These are phyloP conservation scores for Hordeum vulgare DNA, from an alignment of 176 grass and related monocot species.

Conservation along the genomic window DNA sequence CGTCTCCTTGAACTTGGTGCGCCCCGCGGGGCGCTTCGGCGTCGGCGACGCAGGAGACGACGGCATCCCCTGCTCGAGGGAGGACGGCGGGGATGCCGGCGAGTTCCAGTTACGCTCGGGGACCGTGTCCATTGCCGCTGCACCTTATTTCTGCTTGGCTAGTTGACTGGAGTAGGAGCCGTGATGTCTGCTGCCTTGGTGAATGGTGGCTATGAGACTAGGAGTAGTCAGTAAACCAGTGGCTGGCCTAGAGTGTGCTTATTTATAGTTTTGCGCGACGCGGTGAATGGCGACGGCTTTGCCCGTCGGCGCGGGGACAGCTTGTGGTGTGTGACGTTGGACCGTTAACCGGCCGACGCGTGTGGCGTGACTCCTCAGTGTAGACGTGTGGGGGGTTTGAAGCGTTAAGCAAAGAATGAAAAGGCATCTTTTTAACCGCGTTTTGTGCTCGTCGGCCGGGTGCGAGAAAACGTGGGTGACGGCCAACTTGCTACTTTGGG, in stretches of 20 bases:
- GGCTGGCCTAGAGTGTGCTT: background rate
- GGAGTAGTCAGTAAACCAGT: background rate
- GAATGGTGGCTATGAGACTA: background rate
- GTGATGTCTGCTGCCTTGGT: background rate
- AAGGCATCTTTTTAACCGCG: background rate
- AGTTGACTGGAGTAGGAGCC: background rate
- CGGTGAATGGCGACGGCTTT: background rate
- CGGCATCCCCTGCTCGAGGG: background rate
- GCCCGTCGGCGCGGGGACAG: conserved; percentile 6
- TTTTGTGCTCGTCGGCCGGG: background rate
- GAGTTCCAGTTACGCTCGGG: background rate
- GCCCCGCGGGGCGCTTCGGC: conserved; percentile 59
- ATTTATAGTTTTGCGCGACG: background rate
- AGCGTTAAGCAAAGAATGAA: background rate
- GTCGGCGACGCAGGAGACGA: background rate
- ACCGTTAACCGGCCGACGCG: background rate
- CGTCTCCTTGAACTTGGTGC: conserved; percentile 87
- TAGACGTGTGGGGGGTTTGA: background rate
- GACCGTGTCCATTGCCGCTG: conserved; percentile 16
- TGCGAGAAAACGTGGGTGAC: background rate
- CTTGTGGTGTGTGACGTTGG: background rate
- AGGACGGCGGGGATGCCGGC: background rate
- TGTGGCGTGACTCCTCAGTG: background rate
- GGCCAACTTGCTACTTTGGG: background rate
- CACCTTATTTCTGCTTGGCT: background rate